Percentiles rank a stretch among this genome's conserved stretches.
Evolutionary conservation across 73 alveolate genomes (phyloP).

Genomic region (Blepharisma japonicum): DNA sequence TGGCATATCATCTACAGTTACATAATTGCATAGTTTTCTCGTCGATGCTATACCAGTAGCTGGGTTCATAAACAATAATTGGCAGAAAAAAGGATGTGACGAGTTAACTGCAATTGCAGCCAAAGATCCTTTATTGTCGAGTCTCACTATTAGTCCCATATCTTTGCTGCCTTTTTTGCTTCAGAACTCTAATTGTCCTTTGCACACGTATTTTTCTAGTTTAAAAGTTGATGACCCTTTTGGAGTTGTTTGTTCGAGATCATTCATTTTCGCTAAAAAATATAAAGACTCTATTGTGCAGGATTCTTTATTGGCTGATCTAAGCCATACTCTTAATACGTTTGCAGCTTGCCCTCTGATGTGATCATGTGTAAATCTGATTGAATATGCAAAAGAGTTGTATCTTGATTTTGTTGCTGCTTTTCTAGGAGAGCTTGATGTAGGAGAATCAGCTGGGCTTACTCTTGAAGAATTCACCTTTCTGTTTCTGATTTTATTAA

Average conservation of each 20-base stretch:
- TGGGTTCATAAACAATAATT: neutral
- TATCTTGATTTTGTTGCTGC: neutral
- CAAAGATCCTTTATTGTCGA: neutral
- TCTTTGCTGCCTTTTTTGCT: slow-evolving; percentile 26
- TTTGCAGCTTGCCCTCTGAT: neutral
- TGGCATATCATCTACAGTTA: slow-evolving; percentile 22
- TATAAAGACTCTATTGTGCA: slow-evolving; percentile 14
- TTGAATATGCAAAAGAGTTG: neutral
- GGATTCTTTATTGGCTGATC: slow-evolving; percentile 5
- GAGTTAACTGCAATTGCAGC: slow-evolving; percentile 24
- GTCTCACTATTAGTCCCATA: neutral
- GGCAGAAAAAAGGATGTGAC: slow-evolving; percentile 28
- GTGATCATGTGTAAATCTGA: neutral
- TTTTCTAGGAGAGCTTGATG: slow-evolving; percentile 4
- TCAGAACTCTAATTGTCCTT: slow-evolving; percentile 17
- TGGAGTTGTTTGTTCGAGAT: neutral
- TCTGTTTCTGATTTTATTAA: neutral
- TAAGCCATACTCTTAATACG: slow-evolving; percentile 14
- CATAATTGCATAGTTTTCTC: slow-evolving; percentile 16
- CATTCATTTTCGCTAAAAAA: neutral
- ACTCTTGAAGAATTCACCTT: neutral
- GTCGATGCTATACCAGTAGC: neutral
- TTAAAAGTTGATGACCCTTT: neutral
- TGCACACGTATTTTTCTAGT: slow-evolving; percentile 7
- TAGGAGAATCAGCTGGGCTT: slow-evolving; percentile 5